These are phyloP conservation scores for Coemansia sp. DNA, from an alignment of 192 early-diverging fungal species.

Conservation along the genomic window DNA sequence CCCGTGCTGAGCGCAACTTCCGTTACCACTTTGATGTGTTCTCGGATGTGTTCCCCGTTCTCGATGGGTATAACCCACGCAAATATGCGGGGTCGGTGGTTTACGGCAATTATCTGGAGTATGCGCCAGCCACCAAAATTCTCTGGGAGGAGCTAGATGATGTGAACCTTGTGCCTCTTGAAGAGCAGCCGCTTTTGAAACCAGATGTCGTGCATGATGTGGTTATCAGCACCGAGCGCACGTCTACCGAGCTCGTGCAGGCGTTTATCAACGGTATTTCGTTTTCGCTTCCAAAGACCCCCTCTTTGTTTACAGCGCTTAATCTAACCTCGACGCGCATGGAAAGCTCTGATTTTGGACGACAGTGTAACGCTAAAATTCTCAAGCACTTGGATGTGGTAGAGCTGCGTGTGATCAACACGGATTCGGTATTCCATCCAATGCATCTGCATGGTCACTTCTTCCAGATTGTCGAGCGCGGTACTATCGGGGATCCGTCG, in stretches of 20 bases:
- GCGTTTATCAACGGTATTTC: constrained; percentile 69
- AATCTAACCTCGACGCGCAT: constrained; percentile 47
- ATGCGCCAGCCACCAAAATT: neutral
- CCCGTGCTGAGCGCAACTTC: constrained; percentile 57
- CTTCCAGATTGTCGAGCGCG: constrained; percentile 71
- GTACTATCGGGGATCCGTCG: constrained; percentile 48
- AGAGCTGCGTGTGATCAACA: constrained; percentile 68
- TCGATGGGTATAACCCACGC: constrained; percentile 50
- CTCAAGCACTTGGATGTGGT: constrained; percentile 57
- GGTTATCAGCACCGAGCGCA: constrained; percentile 41
- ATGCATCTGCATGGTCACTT: constrained; percentile 85
- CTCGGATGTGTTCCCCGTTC: constrained; percentile 61
- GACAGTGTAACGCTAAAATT: constrained; percentile 55
- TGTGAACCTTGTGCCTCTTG: constrained; percentile 50
- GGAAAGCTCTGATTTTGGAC: constrained; percentile 55
- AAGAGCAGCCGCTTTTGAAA: constrained; percentile 19
- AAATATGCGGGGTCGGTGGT: constrained; percentile 54
- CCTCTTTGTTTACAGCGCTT: constrained; percentile 60
- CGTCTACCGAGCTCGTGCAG: constrained; percentile 59
- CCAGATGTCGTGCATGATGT: constrained; percentile 41
- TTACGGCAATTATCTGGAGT: constrained; percentile 33
- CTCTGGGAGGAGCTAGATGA: constrained; percentile 54
- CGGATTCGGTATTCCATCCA: constrained; percentile 63
- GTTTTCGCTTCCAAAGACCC: constrained; percentile 59
- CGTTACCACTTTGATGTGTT: constrained; percentile 64